These are phyloP conservation scores for Dionaea muscipula DNA, from an alignment of 179 eudicot species.

Conservation along the genomic window DNA sequence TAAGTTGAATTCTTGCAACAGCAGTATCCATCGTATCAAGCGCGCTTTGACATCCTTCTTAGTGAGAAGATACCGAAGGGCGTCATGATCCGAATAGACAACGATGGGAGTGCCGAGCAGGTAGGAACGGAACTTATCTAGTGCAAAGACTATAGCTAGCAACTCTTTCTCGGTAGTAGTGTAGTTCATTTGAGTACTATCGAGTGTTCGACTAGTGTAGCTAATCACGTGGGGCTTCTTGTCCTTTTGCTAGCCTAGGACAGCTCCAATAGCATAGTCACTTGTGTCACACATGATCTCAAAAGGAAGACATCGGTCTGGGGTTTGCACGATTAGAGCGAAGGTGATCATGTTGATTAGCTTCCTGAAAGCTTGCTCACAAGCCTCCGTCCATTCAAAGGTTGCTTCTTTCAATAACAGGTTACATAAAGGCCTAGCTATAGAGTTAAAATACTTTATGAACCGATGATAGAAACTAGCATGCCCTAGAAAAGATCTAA, in stretches of 20 bases:
- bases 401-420: neutral
- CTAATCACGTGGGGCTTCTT: neutral
- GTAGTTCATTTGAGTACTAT: neutral
- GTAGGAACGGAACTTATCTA: neutral
- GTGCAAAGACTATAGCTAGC: neutral
- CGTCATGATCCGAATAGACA: neutral
- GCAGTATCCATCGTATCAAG: neutral
- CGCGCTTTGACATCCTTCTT: neutral
- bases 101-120: neutral
- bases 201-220: neutral
- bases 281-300: constrained; percentile 1
- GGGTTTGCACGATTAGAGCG: neutral
- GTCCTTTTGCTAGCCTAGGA: neutral
- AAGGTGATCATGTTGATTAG: neutral
- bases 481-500: neutral
- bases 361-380: neutral
- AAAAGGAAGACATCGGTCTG: neutral
- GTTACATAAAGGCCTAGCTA: neutral
- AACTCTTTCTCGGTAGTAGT: neutral
- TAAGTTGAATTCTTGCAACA: neutral
- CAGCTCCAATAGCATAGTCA: neutral
- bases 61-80: neutral
- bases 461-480: neutral
- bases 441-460: neutral
- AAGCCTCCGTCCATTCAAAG: neutral